Evolutionary conservation across 2,329 filamentous ascomycete genomes (phyloP).

Genomic region (Colletotrichum liaoningense): DNA sequence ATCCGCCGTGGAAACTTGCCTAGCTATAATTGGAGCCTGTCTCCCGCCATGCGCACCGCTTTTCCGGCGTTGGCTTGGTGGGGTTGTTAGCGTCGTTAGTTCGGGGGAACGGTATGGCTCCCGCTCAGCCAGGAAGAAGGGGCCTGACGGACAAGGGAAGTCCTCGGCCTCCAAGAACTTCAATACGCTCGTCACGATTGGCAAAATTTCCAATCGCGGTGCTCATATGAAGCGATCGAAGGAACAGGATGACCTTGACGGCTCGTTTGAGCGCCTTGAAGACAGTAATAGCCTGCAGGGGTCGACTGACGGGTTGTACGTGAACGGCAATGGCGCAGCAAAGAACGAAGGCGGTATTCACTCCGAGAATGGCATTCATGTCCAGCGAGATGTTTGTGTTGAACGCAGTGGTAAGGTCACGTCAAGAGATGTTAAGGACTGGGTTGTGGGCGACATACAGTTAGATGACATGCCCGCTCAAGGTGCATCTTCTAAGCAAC

Average conservation of each 20-base stretch:
- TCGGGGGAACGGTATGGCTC: slow-evolving; percentile 5
- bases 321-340: neutral
- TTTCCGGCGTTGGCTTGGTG: slow-evolving; percentile 5
- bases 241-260: neutral
- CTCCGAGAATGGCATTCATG: neutral
- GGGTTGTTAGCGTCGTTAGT: neutral
- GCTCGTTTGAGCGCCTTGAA: neutral
- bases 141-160: neutral
- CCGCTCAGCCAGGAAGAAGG: neutral
- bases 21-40: slow-evolving; percentile 11
- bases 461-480: neutral
- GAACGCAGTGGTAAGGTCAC: neutral
- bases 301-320: neutral
- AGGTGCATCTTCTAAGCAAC: neutral
- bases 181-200: slow-evolving; percentile 1
- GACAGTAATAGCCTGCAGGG: neutral
- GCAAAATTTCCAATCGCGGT: neutral
- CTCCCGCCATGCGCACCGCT: slow-evolving; percentile 1
- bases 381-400: neutral
- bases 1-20: neutral
- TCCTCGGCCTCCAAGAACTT: neutral
- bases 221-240: neutral
- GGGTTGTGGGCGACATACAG: neutral
- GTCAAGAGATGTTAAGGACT: neutral
- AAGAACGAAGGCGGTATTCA: neutral